These are phyloP conservation scores for Quillaja saponaria DNA, from an alignment of 306 rosid genomes.

Conservation along the genomic window DNA sequence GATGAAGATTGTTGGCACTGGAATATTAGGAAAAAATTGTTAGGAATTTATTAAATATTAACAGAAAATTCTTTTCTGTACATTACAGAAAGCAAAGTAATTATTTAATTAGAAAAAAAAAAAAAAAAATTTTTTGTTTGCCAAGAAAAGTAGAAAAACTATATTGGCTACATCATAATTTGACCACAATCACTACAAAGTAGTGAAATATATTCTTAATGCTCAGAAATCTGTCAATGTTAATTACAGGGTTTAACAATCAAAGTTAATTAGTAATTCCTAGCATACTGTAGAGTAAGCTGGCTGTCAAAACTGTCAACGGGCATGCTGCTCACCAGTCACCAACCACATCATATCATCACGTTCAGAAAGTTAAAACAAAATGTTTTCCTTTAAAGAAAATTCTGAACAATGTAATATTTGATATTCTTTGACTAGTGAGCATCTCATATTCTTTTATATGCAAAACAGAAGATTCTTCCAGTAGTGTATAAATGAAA, in stretches of 20 bases:
- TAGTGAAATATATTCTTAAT: neutral
- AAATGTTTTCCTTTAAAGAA: neutral
- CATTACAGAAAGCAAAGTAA: constrained; percentile 18
- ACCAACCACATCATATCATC: neutral
- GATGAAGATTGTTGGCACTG: constrained; percentile 81
- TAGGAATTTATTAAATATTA: too few relatives aligned
- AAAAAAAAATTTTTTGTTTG: too few relatives aligned
- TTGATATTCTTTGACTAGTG: neutral
- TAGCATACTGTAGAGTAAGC: too few relatives aligned
- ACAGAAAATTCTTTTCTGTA: neutral
- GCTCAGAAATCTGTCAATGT: neutral
- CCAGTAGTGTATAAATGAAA: too few relatives aligned
- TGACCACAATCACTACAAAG: neutral
- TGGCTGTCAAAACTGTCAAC: neutral
- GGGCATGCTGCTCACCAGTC: neutral
- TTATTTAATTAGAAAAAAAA: too few relatives aligned
- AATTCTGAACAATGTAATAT: neutral
- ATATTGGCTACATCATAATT: neutral
- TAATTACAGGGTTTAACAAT: too few relatives aligned
- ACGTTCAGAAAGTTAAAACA: neutral
- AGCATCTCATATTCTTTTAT: too few relatives aligned
- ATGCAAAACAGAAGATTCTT: too few relatives aligned
- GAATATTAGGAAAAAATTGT: too few relatives aligned
- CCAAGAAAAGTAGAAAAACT: constrained; percentile 14
- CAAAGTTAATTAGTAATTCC: too few relatives aligned